Evolutionary conservation across 2,329 filamentous ascomycete genomes (phyloP), one percentile per base, ranked within the genome.

Genomic region (Calycina marina): DNA sequence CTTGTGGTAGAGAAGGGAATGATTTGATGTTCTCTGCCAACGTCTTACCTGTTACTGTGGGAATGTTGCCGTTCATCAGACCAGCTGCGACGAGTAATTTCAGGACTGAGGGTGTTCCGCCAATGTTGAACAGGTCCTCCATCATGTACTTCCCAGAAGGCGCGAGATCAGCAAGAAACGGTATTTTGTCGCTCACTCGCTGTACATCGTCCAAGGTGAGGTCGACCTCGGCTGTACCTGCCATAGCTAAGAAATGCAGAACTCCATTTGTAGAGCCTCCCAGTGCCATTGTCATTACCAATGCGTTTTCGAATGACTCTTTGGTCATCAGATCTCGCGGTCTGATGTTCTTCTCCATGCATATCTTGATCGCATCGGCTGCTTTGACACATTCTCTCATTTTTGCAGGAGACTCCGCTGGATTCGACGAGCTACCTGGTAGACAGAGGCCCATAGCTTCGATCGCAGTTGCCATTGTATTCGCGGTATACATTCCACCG

Each of bases 141-240:
- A 93, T 90, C 53, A 81, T 75, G 58, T 85, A 86, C 43, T 77
- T 75, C 6, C 88, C 88, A 20, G 71, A 79, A 0, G 88, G 88
- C 0, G 76, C 72, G 5, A 82, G 61, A 47, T 82, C 70, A 2
- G 77, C 77, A 34, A 82, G 69, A 52, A 80, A 80, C 0, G 77
- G 77, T 12, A 80, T 73, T 45, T 74, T 77, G 52, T 81, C 60
- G 45, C 67, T 72, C 20, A 81, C 73, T 31, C 72, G 61, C 52
- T 82, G 77, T 51, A 82, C 67, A 48, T 82, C 77, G 48, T 78
- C 72, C 14, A 82, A 55, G 0, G 67, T 73, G 5, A 82, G 56
- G 4, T 32, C 12, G 8, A 32, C 30, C 25, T 32, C 18, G 14
- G 30, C 30, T 3, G 30, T 32, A 32, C 70, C 65, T 10, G 77